Base-by-base conservation (phyloP, 1,284 basidiomycete genomes). In the Malassezia brasiliensis region DNA sequence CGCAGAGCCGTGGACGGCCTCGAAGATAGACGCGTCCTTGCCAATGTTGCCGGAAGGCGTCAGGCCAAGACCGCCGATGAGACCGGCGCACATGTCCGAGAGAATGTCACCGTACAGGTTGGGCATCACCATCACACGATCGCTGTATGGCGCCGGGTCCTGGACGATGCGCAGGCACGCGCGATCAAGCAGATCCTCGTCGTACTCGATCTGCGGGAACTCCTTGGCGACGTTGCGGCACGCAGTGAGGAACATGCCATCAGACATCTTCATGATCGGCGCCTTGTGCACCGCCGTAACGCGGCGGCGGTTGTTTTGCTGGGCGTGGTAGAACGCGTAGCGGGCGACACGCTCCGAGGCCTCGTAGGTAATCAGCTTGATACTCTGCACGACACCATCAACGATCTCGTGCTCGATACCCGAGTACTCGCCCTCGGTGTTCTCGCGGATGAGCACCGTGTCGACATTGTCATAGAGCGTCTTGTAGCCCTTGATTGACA, bases 241-340 rank as follows among this genome's bases (percentile, higher is more conserved):
- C 40, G 94, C 94, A 53, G 88, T 87, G 76, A 98, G 80, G 82
- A 99, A 99, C 90, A 98, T 96, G 67, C 94, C 94, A 77, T 99
- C 94, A 22, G 91, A 96, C 87, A 96, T 90, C 84, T 96, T 96
- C 90, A 99, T 98, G 79, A 99, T 96, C 76, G 94, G 96, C 38
- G 94, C 94, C 80, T 99, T 99, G 82, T 99, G 94, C 38, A 99
- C 94, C 42, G 94, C 94, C 32, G 93, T 98, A 61, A 99, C 94
- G 68, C 88, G 85, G 77, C 85, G 85, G 63, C 94, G 81, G 66
- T 87, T 87, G 72, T 83, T 85, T 60, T 86, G 81, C 72, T 86
- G 82, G 34, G 94, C 94, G 74, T 96, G 96, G 78, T 96, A 83
- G 83, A 99, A 99, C 14, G 94, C 94, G 77, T 98, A 99, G 56